Base-by-base conservation (phyloP, 2,329 filamentous ascomycete genomes). In the Westerdykella sp. region DNA sequence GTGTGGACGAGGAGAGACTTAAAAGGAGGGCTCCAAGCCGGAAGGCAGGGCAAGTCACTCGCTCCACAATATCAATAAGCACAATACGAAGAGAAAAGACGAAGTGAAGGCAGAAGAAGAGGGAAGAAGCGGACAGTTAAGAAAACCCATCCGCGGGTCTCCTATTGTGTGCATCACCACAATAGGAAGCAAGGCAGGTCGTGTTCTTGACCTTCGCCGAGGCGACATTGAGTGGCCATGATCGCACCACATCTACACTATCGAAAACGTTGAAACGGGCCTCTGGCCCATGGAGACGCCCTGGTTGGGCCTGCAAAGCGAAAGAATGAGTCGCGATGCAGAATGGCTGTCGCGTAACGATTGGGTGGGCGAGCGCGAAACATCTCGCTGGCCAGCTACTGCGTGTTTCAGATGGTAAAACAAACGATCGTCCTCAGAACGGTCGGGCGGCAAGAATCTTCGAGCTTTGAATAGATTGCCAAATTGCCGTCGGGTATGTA, bases 61-160 rank as follows among this genome's bases (percentile, higher is more conserved):
- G 49, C 56, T 57, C 53, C 36, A 61, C 65, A 70, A 68, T 65
- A 66, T 55, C 51, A 64, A 35, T 35, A 35, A 18, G 55, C 56
- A 59, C 64, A 56, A 56, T 39, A 39, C 40, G 54, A 62, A 48
- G 46, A 46, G 50, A 51, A 44, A 44, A 46, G 52, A 64, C 57
- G 60, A 64, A 57, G 57, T 49, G 49, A 54, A 57, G 46, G 47
- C 55, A 35, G 38, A 28, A 35, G 49, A 45, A 47, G 41, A 49
- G 43, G 44, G 45, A 43, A 28, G 41, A 38, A 49, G 55, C 49
- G 43, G 48, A 55, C 50, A 59, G 53, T 49, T 46, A 49, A 47
- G 41, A 55, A 58, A 57, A 40, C 47, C 46, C 40, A 42, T 30
- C 32, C 37, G 40, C 37, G 30, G 34, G 34, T 21, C 42, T 50